These are phyloP conservation scores for Neonectria coccinea DNA, from an alignment of 2,329 filamentous ascomycete species.

Conservation along the genomic window DNA sequence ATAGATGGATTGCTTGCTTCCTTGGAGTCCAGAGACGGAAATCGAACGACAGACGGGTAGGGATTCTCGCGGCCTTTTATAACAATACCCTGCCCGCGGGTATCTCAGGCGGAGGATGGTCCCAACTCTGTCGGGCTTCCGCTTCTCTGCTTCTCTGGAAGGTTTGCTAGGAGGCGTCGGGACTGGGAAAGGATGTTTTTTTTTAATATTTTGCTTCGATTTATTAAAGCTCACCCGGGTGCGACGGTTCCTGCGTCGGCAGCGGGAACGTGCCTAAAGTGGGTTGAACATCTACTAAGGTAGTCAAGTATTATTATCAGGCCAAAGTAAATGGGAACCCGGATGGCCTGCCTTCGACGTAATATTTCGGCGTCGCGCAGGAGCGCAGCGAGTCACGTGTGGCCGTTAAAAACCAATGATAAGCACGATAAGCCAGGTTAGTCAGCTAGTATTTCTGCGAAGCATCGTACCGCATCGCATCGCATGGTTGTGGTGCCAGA, in stretches of 20 bases:
- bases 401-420: neutral
- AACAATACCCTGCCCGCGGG: neutral
- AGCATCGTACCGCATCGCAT: neutral
- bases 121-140: neutral
- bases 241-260: neutral
- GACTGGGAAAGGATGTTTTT: neutral
- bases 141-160: neutral
- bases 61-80: neutral
- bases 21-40: too few relatives aligned
- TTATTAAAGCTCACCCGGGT: neutral
- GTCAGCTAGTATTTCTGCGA: too few relatives aligned
- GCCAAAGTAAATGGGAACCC: neutral
- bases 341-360: neutral
- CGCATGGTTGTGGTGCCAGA: slow-evolving; percentile 7
- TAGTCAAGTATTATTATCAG: neutral
- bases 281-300: neutral
- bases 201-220: neutral
- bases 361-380: neutral
- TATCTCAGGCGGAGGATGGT: neutral
- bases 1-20: too few relatives aligned
- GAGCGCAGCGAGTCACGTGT: neutral
- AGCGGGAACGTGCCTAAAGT: neutral
- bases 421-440: too few relatives aligned
- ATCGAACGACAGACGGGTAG: neutral
- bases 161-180: neutral